phyloP scores from a whole-genome alignment of 2,329 filamentous ascomycete species.

The Clonostachys rhizophaga region DNA sequence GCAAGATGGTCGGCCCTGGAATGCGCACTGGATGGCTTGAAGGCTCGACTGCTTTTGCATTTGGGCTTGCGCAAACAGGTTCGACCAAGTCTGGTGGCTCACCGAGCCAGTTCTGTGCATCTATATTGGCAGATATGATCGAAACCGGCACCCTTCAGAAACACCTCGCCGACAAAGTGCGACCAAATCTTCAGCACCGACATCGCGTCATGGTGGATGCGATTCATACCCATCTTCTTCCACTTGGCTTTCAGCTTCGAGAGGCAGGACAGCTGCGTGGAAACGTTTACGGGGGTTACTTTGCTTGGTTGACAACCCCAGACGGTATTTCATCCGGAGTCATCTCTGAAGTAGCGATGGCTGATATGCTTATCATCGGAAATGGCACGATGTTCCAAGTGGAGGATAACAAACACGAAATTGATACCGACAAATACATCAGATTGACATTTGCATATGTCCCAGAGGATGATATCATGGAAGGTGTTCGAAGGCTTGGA shows the following conservation, averaged over 20 bases:
- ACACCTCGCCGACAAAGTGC: conserved; percentile 33
- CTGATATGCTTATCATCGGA: conserved; percentile 62
- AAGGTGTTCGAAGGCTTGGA: conserved; percentile 63
- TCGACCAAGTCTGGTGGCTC: conserved; percentile 53
- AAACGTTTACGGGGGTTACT: conserved; percentile 72
- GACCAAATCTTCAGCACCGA: conserved; percentile 40
- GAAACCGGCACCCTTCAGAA: conserved; percentile 32
- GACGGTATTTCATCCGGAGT: conserved; percentile 47
- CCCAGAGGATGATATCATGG: conserved; percentile 56
- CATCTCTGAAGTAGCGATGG: conserved; percentile 51
- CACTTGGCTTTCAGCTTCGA: conserved; percentile 50
- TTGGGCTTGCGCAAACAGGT: conserved; percentile 47
- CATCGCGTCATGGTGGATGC: conserved; percentile 51
- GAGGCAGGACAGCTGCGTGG: conserved; percentile 30
- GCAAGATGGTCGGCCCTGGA: conserved; percentile 81
- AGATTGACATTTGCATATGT: conserved; percentile 73
- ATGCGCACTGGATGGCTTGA: conserved; percentile 86
- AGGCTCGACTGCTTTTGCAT: conserved; percentile 50
- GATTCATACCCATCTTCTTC: conserved; percentile 54
- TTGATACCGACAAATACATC: conserved; percentile 53
- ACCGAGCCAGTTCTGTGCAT: conserved; percentile 49
- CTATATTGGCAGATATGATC: conserved; percentile 44
- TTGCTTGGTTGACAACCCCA: conserved; percentile 68
- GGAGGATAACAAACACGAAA: conserved; percentile 43
- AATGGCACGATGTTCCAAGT: conserved; percentile 68